These are phyloP conservation scores for Ophiostoma ips DNA, from an alignment of 2,329 filamentous ascomycete species.

Conservation along the genomic window DNA sequence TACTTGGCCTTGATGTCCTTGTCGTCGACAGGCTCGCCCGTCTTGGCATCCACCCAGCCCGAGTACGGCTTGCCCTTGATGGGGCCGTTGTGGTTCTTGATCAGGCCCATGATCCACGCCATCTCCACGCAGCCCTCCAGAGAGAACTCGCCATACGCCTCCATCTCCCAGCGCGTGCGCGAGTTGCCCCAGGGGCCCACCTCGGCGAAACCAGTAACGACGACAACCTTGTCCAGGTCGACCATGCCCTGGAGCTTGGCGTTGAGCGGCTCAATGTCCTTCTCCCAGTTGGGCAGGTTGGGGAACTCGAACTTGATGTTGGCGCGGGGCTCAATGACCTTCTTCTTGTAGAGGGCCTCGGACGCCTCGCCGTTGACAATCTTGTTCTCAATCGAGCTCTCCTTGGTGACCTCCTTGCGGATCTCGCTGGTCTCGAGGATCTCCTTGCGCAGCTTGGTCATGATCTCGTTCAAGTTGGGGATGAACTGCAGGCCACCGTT, in stretches of 20 bases:
- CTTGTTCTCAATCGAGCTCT: constrained; percentile 93
- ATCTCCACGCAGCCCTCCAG: constrained; percentile 97
- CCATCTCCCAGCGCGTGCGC: constrained; percentile 98
- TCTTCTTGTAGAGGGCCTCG: constrained; percentile 88
- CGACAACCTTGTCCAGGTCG: constrained; percentile 93
- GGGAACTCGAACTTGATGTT: constrained; percentile 99
- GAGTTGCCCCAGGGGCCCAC: constrained; percentile 98
- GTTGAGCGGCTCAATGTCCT: constrained; percentile 79
- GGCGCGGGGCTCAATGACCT: constrained; percentile 80
- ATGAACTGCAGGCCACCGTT: constrained; percentile 98
- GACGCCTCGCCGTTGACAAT: constrained; percentile 89
- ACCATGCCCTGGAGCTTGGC: constrained; percentile 91
- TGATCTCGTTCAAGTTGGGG: constrained; percentile 83
- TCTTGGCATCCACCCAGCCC: constrained; percentile 92
- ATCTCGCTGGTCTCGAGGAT: constrained; percentile 93
- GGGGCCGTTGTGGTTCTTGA: constrained; percentile 94
- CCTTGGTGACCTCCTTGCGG: constrained; percentile 83
- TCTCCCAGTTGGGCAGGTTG: constrained; percentile 76
- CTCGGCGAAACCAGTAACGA: constrained; percentile 92
- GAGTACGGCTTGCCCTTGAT: constrained; percentile 95
- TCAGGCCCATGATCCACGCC: constrained; percentile 99
- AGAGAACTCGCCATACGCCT: constrained; percentile 90
- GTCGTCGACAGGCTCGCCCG: constrained; percentile 89
- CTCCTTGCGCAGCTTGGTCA: constrained; percentile 85
- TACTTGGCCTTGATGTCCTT: constrained; percentile 97